Percentiles rank a stretch among this genome's conserved stretches.
Conservation (phyloP, 306 rosid genomes). For the Ceratonia siliqua region DNA sequence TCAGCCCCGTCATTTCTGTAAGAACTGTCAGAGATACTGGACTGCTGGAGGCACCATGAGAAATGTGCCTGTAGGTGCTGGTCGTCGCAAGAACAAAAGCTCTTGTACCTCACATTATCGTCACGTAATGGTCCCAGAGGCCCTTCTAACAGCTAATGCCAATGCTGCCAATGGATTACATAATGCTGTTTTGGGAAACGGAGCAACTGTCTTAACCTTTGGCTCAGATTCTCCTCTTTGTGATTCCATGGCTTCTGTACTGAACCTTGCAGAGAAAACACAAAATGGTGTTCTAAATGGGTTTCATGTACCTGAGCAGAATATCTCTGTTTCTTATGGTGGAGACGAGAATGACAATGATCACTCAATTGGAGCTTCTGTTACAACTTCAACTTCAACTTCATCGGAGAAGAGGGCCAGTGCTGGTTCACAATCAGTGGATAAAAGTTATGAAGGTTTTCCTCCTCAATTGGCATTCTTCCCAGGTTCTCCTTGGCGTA, state of each 20-base stretch:
- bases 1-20: constrained; percentile 93
- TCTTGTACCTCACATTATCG: constrained; percentile 45
- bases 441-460: constrained; percentile 40
- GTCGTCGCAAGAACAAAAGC: constrained; percentile 84
- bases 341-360: constrained; percentile 41
- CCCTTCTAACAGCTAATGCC: constrained; percentile 42
- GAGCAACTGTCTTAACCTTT: constrained; percentile 56
- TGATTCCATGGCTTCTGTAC: constrained; percentile 61
- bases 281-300: constrained; percentile 36
- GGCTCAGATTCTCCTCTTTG: constrained; percentile 64
- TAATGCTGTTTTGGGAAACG: constrained; percentile 38
- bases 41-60: constrained; percentile 91
- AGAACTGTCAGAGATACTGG: constrained; percentile 93
- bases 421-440: constrained; percentile 33
- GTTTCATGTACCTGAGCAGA: constrained; percentile 42
- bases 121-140: constrained; percentile 52
- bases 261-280: constrained; percentile 47
- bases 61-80: constrained; percentile 82
- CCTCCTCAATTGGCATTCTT: constrained; percentile 56
- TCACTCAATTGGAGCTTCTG: constrained; percentile 51
- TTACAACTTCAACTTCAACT: constrained; percentile 57
- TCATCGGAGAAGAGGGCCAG: constrained; percentile 49
- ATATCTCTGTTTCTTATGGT: constrained; percentile 26
- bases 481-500: constrained; percentile 53
- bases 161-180: constrained; percentile 41